These are phyloP conservation scores for Lippia alba DNA, from an alignment of 305 asterid species.

Conservation along the genomic window DNA sequence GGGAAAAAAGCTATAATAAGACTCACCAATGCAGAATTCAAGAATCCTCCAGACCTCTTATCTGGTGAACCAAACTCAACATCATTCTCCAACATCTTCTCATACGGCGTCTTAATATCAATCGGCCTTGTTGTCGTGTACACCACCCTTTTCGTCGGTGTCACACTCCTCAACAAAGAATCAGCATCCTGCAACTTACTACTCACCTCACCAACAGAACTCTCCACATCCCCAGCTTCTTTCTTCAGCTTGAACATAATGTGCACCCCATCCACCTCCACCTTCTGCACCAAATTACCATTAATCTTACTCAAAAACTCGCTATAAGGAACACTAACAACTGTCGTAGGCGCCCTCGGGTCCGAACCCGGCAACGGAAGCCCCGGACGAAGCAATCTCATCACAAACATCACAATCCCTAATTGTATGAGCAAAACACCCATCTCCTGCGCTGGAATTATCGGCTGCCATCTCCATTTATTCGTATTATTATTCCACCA, in stretches of 20 bases:
- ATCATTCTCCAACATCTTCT: conserved; percentile 92
- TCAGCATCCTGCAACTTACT: conserved; percentile 85
- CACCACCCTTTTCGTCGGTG: conserved; percentile 80
- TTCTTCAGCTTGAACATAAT: conserved; percentile 90
- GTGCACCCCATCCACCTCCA: conserved; percentile 98
- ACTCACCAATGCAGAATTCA: conserved; percentile 96
- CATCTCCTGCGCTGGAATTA: conserved; percentile 88
- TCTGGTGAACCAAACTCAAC: conserved; percentile 99
- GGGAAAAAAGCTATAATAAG: conserved; percentile 31
- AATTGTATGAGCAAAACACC: conserved; percentile 86
- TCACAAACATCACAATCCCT: conserved; percentile 89
- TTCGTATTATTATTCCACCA: conserved; percentile 64
- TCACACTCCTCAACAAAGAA: conserved; percentile 58
- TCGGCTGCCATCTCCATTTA: conserved; percentile 91
- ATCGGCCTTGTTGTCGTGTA: conserved; percentile 86
- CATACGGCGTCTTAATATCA: conserved; percentile 93
- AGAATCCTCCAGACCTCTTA: conserved; percentile 96
- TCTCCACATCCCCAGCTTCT: conserved; percentile 55
- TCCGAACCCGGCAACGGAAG: conserved; percentile 92
- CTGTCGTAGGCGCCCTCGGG: conserved; percentile 63
- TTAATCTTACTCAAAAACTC: conserved; percentile 85
- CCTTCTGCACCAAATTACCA: conserved; percentile 82
- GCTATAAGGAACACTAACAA: conserved; percentile 87
- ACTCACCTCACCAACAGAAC: conserved; percentile 49
- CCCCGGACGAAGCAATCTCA: conserved; percentile 92